phyloP scores from a whole-genome alignment of 2,329 filamentous ascomycete genomes.

The Laburnicola sp. region DNA sequence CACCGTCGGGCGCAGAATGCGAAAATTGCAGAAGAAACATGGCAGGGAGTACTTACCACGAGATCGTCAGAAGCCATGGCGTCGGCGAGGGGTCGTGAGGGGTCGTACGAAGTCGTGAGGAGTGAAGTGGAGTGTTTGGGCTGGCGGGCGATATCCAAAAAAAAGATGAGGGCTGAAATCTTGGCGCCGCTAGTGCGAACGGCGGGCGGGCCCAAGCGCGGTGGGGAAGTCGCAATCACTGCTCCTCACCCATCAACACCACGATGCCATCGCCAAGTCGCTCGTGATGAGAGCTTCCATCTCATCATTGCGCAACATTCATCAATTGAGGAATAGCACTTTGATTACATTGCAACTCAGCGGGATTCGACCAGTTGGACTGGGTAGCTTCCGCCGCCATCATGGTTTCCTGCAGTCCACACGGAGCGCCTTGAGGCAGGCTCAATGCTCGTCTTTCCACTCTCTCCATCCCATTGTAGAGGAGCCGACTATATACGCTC shows the following conservation, averaged over 20 bases:
- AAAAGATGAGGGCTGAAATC: conserved; percentile 11
- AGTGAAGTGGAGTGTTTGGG: neutral
- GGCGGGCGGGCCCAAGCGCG: conserved; percentile 17
- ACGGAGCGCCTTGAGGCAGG: conserved; percentile 20
- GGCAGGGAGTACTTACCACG: neutral
- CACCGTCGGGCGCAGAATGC: too few relatives aligned
- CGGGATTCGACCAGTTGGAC: neutral
- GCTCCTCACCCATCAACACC: conserved; percentile 11
- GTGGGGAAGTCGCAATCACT: conserved; percentile 19
- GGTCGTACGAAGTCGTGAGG: neutral
- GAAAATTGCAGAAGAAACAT: too few relatives aligned
- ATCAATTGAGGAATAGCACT: conserved; percentile 1
- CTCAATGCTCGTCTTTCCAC: conserved; percentile 14
- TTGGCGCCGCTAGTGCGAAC: conserved; percentile 17
- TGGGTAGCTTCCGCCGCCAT: conserved; percentile 2
- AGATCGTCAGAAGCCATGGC: conserved; percentile 34
- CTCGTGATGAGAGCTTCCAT: conserved; percentile 43
- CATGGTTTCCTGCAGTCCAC: neutral
- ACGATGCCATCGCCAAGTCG: conserved; percentile 18
- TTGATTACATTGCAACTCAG: neutral
- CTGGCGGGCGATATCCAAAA: neutral
- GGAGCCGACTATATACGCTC: conserved; percentile 77
- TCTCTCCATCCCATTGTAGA: conserved; percentile 5
- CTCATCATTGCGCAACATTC: conserved; percentile 17
- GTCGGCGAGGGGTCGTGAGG: conserved; percentile 6